phyloP scores from a whole-genome alignment of 768 basidiomycete genomes.

The Amanita molliuscula region DNA sequence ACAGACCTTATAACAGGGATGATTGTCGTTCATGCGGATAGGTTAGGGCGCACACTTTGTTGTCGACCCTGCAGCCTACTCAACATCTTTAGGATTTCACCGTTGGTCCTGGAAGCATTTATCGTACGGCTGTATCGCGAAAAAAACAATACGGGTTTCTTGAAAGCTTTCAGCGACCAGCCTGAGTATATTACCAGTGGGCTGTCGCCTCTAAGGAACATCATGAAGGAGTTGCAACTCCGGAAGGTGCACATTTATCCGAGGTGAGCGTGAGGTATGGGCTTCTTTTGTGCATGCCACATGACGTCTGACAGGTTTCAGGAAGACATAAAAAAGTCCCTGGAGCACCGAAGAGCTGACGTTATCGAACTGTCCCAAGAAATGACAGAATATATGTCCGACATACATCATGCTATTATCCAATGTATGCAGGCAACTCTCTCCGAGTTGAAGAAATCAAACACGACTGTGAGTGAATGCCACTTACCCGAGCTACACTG shows the following conservation, averaged over 20 bases:
- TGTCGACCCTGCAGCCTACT: neutral
- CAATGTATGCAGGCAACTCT: slow-evolving; percentile 92
- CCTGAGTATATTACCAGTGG: slow-evolving; percentile 93
- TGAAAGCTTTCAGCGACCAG: slow-evolving; percentile 96
- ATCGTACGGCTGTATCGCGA: slow-evolving; percentile 86
- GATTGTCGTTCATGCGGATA: slow-evolving; percentile 85
- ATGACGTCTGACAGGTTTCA: slow-evolving; percentile 59
- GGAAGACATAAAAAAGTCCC: slow-evolving; percentile 71
- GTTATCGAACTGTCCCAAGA: slow-evolving; percentile 86
- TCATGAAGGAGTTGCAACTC: slow-evolving; percentile 88
- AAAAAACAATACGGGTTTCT: slow-evolving; percentile 81
- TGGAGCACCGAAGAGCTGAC: slow-evolving; percentile 80
- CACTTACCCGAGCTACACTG: neutral
- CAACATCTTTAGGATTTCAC: slow-evolving; percentile 51
- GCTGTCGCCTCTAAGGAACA: slow-evolving; percentile 81
- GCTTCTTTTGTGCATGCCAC: neutral
- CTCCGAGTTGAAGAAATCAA: slow-evolving; percentile 81
- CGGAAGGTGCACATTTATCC: slow-evolving; percentile 89
- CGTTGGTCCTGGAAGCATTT: slow-evolving; percentile 83
- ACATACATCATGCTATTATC: slow-evolving; percentile 85
- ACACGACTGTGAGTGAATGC: slow-evolving; percentile 41
- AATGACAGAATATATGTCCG: slow-evolving; percentile 78
- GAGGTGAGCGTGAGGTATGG: slow-evolving; percentile 36
- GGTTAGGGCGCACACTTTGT: slow-evolving; percentile 30
- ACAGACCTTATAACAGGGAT: slow-evolving; percentile 82